Conservation (phyloP, 352 stramenopile species). For the Pythium grandisporangium region DNA sequence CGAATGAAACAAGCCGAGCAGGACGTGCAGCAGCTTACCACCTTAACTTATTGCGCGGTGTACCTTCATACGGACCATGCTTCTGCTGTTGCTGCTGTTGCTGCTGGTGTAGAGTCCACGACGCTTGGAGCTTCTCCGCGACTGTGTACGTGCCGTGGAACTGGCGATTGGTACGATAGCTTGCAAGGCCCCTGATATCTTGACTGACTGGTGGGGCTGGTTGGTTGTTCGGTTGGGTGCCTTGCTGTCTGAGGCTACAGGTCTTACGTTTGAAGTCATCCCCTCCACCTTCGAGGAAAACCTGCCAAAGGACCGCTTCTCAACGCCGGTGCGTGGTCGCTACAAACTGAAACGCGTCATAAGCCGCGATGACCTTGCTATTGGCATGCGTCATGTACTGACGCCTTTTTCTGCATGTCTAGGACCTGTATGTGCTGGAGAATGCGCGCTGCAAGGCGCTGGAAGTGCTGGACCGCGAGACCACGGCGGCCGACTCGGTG, state of each 20-base stretch:
- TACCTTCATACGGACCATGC: background rate
- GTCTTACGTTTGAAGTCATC: constrained; percentile 66
- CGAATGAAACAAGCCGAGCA: no score
- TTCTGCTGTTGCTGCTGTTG: background rate
- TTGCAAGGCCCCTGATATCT: no score
- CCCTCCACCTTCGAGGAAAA: constrained; percentile 80
- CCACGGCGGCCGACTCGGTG: constrained; percentile 2
- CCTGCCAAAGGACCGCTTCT: constrained; percentile 58
- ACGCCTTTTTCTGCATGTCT: background rate
- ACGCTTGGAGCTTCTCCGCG: constrained; percentile 55
- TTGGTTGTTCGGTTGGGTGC: constrained; percentile 3
- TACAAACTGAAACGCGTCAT: no score
- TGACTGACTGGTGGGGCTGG: no score
- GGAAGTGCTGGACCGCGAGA: constrained; percentile 47
- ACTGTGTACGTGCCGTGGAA: no score
- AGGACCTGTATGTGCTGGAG: constrained; percentile 71
- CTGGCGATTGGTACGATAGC: no score
- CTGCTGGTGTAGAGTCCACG: constrained; percentile 41
- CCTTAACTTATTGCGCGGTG: no score
- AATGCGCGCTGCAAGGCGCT: constrained; percentile 75
- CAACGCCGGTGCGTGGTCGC: constrained; percentile 24
- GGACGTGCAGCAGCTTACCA: no score
- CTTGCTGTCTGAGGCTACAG: constrained; percentile 5
- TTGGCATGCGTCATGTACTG: background rate
- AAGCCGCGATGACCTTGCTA: background rate